phyloP scores from a whole-genome alignment of 1,284 basidiomycete species.

The Rhizoctonia solani region DNA sequence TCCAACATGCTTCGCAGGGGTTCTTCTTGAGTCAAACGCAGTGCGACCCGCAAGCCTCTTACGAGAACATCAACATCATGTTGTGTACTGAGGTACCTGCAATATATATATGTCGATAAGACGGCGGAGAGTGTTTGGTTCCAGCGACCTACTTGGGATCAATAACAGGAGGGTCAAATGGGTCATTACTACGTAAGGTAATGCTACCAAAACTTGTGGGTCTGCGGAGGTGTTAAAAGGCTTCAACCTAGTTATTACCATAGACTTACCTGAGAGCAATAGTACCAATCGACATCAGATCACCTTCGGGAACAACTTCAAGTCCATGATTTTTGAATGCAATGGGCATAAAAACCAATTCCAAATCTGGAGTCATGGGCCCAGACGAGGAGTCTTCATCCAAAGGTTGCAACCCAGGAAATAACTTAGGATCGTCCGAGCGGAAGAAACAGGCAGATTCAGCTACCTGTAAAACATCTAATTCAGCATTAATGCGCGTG shows the following conservation, averaged over 20 bases:
- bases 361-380: constrained; percentile 44
- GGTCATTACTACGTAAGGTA: constrained; percentile 33
- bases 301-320: constrained; percentile 37
- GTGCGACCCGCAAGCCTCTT: constrained; percentile 33
- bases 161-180: constrained; percentile 37
- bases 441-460: constrained; percentile 46
- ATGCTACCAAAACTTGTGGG: constrained; percentile 35
- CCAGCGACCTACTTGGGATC: constrained; percentile 36
- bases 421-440: constrained; percentile 43
- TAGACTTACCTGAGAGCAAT: constrained; percentile 44
- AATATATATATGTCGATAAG: neutral
- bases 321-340: constrained; percentile 40
- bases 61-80: constrained; percentile 36
- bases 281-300: constrained; percentile 45
- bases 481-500: constrained; percentile 26
- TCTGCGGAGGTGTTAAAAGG: neutral
- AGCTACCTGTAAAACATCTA: constrained; percentile 42
- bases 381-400: constrained; percentile 42
- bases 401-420: constrained; percentile 37
- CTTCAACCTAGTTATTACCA: neutral
- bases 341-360: constrained; percentile 41
- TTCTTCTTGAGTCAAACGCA: constrained; percentile 34
- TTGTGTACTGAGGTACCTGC: constrained; percentile 34
- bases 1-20: constrained; percentile 34
- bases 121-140: neutral